A percentile compares a stretch with the other conserved stretches of the same genome.
Conservation (phyloP, 108 stramenopile genomes). For the Pseudonitzschia multiseries region DNA sequence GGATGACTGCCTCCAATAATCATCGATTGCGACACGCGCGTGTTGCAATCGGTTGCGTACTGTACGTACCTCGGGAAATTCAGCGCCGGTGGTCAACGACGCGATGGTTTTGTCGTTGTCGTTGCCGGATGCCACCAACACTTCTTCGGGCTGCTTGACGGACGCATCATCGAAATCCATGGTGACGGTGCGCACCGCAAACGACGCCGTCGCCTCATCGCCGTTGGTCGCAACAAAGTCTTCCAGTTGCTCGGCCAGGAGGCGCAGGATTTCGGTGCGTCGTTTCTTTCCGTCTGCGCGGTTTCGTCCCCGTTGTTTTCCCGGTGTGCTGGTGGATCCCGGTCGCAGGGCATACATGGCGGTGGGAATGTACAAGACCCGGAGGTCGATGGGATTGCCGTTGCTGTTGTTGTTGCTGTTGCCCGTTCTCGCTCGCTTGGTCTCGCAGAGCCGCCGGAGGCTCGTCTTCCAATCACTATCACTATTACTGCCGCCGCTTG, state of each 20-base stretch:
- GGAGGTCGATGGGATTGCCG: conserved; percentile 29
- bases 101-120: conserved; percentile 21
- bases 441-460: neutral
- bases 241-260: conserved; percentile 43
- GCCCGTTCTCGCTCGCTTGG: neutral
- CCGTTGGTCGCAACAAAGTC: neutral
- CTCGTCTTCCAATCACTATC: conserved; percentile 18
- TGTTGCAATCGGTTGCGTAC: no score
- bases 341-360: conserved; percentile 84
- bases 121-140: no score
- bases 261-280: conserved; percentile 49
- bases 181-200: conserved; percentile 40
- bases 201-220: neutral
- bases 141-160: conserved; percentile 61
- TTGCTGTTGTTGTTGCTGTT: neutral
- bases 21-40: no score
- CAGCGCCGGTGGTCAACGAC: neutral
- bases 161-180: conserved; percentile 79
- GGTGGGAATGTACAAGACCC: conserved; percentile 84
- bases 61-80: conserved; percentile 15
- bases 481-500: no score
- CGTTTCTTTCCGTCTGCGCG: conserved; percentile 80
- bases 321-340: conserved; percentile 64
- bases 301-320: conserved; percentile 86
- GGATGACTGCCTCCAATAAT: no score